These are phyloP conservation scores for Globisporangium uncinulatum DNA, from an alignment of 352 stramenopile genomes.

Conservation along the genomic window DNA sequence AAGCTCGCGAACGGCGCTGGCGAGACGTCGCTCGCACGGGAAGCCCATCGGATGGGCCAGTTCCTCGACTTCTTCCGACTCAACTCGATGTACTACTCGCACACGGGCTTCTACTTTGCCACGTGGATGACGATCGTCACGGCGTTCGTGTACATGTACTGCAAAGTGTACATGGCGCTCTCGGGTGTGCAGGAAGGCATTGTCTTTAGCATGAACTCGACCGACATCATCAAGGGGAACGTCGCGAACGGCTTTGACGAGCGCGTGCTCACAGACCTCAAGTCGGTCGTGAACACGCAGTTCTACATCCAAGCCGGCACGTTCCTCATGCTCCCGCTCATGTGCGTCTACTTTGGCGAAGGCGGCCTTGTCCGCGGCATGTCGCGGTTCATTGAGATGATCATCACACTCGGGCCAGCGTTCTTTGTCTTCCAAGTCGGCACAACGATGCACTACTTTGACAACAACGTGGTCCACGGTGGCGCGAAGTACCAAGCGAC, in stretches of 20 bases:
- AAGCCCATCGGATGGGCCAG: constrained; percentile 74
- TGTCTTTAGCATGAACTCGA: constrained; percentile 63
- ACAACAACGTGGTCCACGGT: constrained; percentile 73
- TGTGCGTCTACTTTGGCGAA: constrained; percentile 75
- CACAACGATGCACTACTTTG: constrained; percentile 82
- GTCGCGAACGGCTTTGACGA: constrained; percentile 47
- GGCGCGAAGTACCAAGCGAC: constrained; percentile 75
- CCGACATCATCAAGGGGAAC: constrained; percentile 50
- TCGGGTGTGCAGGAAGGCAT: constrained; percentile 62
- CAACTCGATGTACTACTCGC: constrained; percentile 84
- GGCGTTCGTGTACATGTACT: constrained; percentile 83
- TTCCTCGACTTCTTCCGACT: constrained; percentile 81
- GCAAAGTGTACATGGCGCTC: constrained; percentile 71
- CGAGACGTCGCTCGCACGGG: constrained; percentile 62
- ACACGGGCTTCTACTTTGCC: constrained; percentile 78
- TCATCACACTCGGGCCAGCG: constrained; percentile 57
- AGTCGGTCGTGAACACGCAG: constrained; percentile 70
- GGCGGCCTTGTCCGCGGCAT: constrained; percentile 55
- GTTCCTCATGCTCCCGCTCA: constrained; percentile 71
- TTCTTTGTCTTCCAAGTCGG: constrained; percentile 83
- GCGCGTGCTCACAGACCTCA: constrained; percentile 54
- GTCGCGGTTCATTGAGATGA: constrained; percentile 66
- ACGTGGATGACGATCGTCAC: constrained; percentile 83
- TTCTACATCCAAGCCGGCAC: constrained; percentile 77
- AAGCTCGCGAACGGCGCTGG: constrained; percentile 75